Conservation (phyloP, 2,329 filamentous ascomycete genomes). For the Grosmannia serpens region DNA sequence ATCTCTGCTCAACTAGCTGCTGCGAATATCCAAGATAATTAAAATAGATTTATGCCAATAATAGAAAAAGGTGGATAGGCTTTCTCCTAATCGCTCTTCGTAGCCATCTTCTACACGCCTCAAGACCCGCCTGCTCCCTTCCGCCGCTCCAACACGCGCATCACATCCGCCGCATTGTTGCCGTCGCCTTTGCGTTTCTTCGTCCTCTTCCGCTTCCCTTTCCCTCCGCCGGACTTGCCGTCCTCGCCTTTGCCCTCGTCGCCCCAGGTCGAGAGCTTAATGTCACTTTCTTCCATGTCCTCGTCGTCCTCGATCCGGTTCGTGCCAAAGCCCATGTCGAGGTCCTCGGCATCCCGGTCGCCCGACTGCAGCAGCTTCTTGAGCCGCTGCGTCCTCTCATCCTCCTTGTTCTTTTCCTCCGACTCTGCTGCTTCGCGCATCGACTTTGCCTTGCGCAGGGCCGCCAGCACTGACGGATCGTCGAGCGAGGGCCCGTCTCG, state of each 20-base stretch:
- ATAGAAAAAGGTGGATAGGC: background rate
- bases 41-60: background rate
- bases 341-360: conserved; percentile 75
- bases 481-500: conserved; percentile 45
- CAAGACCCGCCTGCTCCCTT: background rate
- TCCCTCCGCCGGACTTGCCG: conserved; percentile 30
- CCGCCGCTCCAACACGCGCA: conserved; percentile 61
- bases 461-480: conserved; percentile 71
- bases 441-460: conserved; percentile 71
- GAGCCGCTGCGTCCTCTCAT: conserved; percentile 52
- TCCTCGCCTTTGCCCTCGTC: conserved; percentile 38
- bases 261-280: conserved; percentile 57
- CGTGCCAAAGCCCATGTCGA: conserved; percentile 90
- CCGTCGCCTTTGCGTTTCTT: conserved; percentile 70
- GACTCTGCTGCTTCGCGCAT: conserved; percentile 38
- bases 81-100: background rate
- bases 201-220: conserved; percentile 52
- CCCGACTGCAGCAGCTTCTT: conserved; percentile 63
- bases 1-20: background rate
- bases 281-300: conserved; percentile 57
- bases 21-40: background rate
- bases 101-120: background rate
- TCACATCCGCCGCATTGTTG: conserved; percentile 69
- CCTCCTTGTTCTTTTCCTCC: conserved; percentile 27
- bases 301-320: conserved; percentile 82